Base-by-base conservation (phyloP, 139 green algal species). In the Ostreobium quekettii region DNA sequence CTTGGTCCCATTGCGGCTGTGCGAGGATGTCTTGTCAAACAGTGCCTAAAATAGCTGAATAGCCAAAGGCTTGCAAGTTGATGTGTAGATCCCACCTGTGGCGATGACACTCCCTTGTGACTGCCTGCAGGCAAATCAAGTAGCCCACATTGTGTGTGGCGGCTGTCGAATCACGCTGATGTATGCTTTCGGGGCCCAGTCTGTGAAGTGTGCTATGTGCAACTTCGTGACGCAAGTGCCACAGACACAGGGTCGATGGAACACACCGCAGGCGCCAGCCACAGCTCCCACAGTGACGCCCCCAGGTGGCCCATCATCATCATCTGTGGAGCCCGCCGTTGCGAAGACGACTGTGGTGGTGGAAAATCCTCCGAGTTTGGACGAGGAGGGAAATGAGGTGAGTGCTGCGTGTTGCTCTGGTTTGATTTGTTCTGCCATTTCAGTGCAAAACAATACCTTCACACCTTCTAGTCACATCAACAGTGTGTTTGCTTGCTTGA, bases 171-270 rank as follows among this genome's bases (percentile, higher is more conserved):
- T 95, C 47, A 96, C 81, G 70, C 83, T 97, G 11, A 91, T 92
- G 73, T 98, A 95, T 60, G 85, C 89, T 0, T 74, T 84, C 11
- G 91, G 90, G 1, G 92, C 92, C 1, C 82, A 89, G 33, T 91
- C 84, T 2, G 92, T 97, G 29, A 96, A 97, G 74, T 97, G 92
- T 71, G 83, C 85, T 2, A 79, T 97, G 2, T 97, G 92, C 77
- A 88, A 96, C 57, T 69, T 66, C 28, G 89, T 97, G 0, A 97
- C 92, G 0, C 61, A 71, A 29, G 80, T 77, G 53, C 72, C 64
- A 36, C 46, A 28, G 36, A 62, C 71, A 31, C 35, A 48, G 60
- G 3, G 48, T 42, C 30, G 49, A 38, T 8, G 35, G 8, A 57
- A 24, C 61, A 56, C 38, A 5, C n/a, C n/a, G n/a, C n/a, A n/a